Conservation (phyloP, 495 filamentous ascomycete species). For the Trichoderma gamsii region DNA sequence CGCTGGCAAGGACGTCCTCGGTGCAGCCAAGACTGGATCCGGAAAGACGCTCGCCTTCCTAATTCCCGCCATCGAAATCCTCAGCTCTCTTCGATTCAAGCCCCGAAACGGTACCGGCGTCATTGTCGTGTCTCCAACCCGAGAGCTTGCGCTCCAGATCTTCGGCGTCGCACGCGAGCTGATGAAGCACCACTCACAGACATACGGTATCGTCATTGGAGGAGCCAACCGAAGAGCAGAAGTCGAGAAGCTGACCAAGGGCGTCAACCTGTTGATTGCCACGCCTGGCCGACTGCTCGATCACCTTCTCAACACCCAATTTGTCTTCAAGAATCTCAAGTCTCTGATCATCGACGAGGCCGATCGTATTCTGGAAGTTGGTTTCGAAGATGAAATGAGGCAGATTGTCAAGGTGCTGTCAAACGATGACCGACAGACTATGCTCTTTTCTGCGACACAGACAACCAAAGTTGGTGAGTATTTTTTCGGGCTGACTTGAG, state of each 20-base stretch:
- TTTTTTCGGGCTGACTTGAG: background rate
- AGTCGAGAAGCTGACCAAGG: constrained; percentile 88
- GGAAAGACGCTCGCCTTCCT: constrained; percentile 95
- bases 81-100: constrained; percentile 81
- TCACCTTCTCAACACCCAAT: constrained; percentile 90
- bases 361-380: constrained; percentile 90
- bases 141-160: constrained; percentile 91
- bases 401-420: constrained; percentile 89
- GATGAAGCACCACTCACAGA: constrained; percentile 73
- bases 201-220: constrained; percentile 89
- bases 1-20: constrained; percentile 70
- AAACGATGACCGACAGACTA: constrained; percentile 73
- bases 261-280: constrained; percentile 88
- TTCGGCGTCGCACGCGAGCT: constrained; percentile 92
- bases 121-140: constrained; percentile 78
- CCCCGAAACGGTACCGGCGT: constrained; percentile 71
- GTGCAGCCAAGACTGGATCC: constrained; percentile 93
- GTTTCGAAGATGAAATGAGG: constrained; percentile 97
- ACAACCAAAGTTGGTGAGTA: constrained; percentile 74
- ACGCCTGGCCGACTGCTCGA: constrained; percentile 91
- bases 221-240: constrained; percentile 88
- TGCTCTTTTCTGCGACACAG: constrained; percentile 96
- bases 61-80: constrained; percentile 92
- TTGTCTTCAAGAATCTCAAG: constrained; percentile 89
- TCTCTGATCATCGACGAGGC: constrained; percentile 88